Evolutionary conservation across 2,329 filamentous ascomycete species (phyloP).

Genomic region (Proliferodiscus dingleyae): DNA sequence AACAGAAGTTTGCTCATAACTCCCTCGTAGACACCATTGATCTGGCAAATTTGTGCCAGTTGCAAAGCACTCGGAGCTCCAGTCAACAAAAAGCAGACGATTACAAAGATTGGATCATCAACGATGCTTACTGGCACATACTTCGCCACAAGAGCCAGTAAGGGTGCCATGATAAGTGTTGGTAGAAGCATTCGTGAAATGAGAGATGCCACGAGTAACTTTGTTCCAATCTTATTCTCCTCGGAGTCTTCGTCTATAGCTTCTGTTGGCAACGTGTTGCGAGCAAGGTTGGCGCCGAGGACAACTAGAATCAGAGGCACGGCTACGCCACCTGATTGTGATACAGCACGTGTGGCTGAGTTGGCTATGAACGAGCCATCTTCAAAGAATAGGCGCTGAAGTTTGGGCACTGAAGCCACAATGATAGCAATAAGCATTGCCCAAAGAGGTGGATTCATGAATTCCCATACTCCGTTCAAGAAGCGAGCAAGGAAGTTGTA

Average conservation of each 20-base stretch:
- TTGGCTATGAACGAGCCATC: constrained; percentile 88
- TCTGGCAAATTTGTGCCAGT: constrained; percentile 95
- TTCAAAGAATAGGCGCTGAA: constrained; percentile 83
- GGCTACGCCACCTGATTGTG: constrained; percentile 82
- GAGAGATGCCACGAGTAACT: constrained; percentile 79
- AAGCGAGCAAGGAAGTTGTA: constrained; percentile 45
- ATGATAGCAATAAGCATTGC: constrained; percentile 91
- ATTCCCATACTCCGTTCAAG: constrained; percentile 70
- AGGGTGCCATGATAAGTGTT: constrained; percentile 84
- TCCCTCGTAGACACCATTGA: constrained; percentile 92
- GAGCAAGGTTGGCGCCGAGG: constrained; percentile 86
- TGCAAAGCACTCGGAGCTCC: constrained; percentile 92
- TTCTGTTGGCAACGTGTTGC: constrained; percentile 72
- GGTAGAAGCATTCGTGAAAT: constrained; percentile 89
- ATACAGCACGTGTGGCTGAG: constrained; percentile 82
- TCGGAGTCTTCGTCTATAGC: constrained; percentile 61
- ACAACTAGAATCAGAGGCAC: constrained; percentile 95
- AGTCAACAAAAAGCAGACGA: constrained; percentile 94
- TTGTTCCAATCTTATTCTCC: constrained; percentile 63
- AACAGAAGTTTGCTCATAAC: constrained; percentile 92
- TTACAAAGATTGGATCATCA: constrained; percentile 95
- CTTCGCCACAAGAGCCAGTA: constrained; percentile 82
- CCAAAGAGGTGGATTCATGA: constrained; percentile 98
- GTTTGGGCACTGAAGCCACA: constrained; percentile 77
- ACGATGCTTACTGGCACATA: constrained; percentile 89